Base-by-base conservation (phyloP, 1,284 basidiomycete species). In the Pseudozyma thailandica region DNA sequence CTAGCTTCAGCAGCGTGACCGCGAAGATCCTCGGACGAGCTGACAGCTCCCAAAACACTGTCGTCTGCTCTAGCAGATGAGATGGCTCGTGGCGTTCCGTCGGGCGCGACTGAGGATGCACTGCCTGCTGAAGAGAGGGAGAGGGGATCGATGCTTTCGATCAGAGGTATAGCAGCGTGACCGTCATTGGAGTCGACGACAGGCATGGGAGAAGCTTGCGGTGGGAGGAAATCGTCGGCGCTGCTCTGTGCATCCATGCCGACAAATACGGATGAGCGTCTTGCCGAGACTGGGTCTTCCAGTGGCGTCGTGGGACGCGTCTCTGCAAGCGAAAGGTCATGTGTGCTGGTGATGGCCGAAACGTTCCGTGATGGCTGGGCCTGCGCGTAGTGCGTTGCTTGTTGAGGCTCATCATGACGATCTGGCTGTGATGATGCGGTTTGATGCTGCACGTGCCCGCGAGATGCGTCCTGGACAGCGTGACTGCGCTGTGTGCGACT, bases 21-120 rank as follows among this genome's bases (percentile, higher is more conserved):
- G 15, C 62, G 33, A 15, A 78, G 45, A 37, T 78, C 76, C 39
- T 78, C 76, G 4, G 63, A 50, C 7, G 76, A 75, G 52, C 63
- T 66, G 15, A 62, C 56, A n/a, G 50, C 66, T 2, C 50, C 70
- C 10, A 74, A 31, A 31, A 37, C 25, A 23, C 31, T 15, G 10
- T 47, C 52, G 27, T 39, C 47, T 4, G 48, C 47, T 25, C 48
- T 48, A 2, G 52, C 45, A 6, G 60, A 49, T 7, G 61, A 60
- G 25, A 70, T 35, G 9, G 57, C 53, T 44, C 61, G 52, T 27
- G 68, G 57, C n/a, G 68, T 71, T 10, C 61, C 68, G 21, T 71
- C 50, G 26, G 68, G 50, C 5, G 51, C 61, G 0, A 51, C 68
- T 10, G 52, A 31, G 18, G 68, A 26, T 6, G 49, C 57, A 12